Conservation (phyloP, 768 basidiomycete genomes). For the Kwoniella dendrophila region DNA sequence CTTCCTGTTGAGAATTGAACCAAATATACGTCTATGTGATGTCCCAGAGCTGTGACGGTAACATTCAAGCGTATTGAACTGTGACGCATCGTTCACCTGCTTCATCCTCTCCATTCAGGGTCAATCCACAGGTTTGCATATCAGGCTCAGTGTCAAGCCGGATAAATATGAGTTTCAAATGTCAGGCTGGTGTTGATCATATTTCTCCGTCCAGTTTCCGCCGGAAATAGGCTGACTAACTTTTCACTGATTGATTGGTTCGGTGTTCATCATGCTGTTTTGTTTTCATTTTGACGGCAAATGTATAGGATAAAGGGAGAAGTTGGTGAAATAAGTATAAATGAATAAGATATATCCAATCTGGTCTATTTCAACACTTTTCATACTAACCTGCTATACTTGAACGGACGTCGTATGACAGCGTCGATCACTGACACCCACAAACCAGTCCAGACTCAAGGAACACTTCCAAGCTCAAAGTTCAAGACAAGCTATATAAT, state of each 20-base stretch:
- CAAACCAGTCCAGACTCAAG: too few species aligned
- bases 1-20: too few species aligned
- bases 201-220: neutral
- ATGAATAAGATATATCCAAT: neutral
- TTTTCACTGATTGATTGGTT: conserved; percentile 4
- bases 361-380: too few species aligned
- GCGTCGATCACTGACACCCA: too few species aligned
- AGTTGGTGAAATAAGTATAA: neutral
- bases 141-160: neutral
- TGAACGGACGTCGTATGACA: too few species aligned
- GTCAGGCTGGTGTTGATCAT: neutral
- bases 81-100: neutral
- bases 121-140: neutral
- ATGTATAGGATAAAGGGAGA: neutral
- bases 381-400: too few species aligned
- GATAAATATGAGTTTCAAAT: too few species aligned
- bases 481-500: neutral
- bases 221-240: conserved; percentile 23
- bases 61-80: conserved; percentile 16
- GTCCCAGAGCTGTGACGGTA: neutral
- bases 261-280: neutral
- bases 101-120: conserved; percentile 13
- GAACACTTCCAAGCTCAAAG: too few species aligned
- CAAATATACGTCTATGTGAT: too few species aligned
- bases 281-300: neutral